Evolutionary conservation across 495 filamentous ascomycete species (phyloP), one percentile per base, ranked within the genome.

Genomic region (Eremomyces bilateralis): DNA sequence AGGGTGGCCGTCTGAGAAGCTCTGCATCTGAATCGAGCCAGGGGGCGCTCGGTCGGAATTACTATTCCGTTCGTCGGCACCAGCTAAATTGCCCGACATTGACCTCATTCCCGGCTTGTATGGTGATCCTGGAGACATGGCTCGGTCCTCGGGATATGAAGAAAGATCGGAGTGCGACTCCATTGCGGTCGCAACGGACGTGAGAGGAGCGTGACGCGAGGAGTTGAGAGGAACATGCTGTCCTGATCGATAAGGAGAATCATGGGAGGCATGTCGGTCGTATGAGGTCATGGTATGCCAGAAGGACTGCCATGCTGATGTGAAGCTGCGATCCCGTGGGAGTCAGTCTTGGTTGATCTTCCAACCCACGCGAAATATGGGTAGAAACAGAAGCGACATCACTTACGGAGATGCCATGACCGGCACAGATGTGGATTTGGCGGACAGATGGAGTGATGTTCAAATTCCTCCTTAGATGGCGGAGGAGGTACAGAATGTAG

Each of bases 31-130:
- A 37, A 99, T 94, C 53, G 84, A 10, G 33, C 15, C 8, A 16
- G 6, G 18, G 54, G 54, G 27, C 73, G 68, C 36, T 60, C 62
- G 2, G 67, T 62, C 31, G 64, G 57, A 44, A 69, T 64, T n/a
- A n/a, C n/a, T n/a, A n/a, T n/a, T n/a, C n/a, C n/a, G n/a, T n/a
- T n/a, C n/a, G n/a, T n/a, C n/a, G n/a, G n/a, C n/a, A n/a, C n/a
- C n/a, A n/a, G n/a, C n/a, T n/a, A n/a, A n/a, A n/a, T n/a, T n/a
- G n/a, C n/a, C n/a, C n/a, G n/a, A n/a, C 16, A 69, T 52, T 2
- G 82, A 83, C 39, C 84, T 63, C 71, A 91, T 72, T 33, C 90
- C 88, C 20, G 88, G 90, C 2, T 82, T 80, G 56, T 95, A 95
- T 21, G 83, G 78, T 3, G 65, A 54, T 35, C 39, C 57, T 4